Conservation (phyloP, 2,329 filamentous ascomycete species). For the Penicillium sp. region DNA sequence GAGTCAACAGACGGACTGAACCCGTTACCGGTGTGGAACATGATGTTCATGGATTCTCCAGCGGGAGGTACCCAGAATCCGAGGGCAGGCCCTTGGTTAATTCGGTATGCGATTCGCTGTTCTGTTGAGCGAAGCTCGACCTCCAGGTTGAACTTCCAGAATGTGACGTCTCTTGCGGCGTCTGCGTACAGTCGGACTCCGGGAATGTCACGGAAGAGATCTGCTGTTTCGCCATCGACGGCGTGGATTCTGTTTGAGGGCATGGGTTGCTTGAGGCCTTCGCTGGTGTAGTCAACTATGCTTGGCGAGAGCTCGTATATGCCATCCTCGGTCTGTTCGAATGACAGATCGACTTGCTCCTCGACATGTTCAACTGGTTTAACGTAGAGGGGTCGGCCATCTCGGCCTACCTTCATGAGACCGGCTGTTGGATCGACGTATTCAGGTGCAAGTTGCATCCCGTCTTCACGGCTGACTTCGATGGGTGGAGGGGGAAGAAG, state of each 20-base stretch:
- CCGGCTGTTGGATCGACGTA: conserved; percentile 89
- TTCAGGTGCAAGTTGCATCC: conserved; percentile 66
- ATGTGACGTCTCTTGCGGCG: conserved; percentile 81
- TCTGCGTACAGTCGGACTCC: conserved; percentile 83
- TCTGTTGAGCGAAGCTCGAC: conserved; percentile 78
- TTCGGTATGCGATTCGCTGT: conserved; percentile 88
- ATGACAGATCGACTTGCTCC: conserved; percentile 75
- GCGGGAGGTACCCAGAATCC: conserved; percentile 92
- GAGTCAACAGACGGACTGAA: conserved; percentile 81
- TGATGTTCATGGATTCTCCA: conserved; percentile 91
- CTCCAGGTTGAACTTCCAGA: conserved; percentile 96
- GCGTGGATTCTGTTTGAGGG: conserved; percentile 50
- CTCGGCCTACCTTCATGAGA: conserved; percentile 79
- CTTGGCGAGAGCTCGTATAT: conserved; percentile 70
- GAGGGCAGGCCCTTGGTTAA: conserved; percentile 84
- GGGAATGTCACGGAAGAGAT: conserved; percentile 79
- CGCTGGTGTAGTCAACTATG: conserved; percentile 43
- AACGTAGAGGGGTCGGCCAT: conserved; percentile 84
- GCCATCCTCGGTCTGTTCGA: conserved; percentile 75
- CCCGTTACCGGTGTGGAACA: conserved; percentile 98
- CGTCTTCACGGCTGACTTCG: conserved; percentile 62
- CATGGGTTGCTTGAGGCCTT: conserved; percentile 42
- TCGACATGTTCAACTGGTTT: conserved; percentile 84
- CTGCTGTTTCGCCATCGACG: conserved; percentile 74
- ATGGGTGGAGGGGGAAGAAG: conserved; percentile 75